Evolutionary conservation across 2,329 filamentous ascomycete species (phyloP).

Genomic region (Scolecobasidium constrictum): DNA sequence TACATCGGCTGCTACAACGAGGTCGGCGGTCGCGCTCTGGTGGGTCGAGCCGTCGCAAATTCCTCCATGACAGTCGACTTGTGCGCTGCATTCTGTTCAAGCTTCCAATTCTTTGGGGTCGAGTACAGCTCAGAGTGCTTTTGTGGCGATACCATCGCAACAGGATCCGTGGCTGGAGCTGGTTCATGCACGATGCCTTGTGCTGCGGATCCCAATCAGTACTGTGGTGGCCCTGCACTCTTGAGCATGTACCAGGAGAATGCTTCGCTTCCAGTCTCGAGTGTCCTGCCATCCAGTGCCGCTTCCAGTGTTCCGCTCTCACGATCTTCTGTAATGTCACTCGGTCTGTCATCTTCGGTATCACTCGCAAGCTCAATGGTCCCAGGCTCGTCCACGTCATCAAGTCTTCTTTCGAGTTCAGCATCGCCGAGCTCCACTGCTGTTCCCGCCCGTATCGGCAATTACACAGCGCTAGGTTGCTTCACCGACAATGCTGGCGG

Average conservation of each 20-base stretch:
- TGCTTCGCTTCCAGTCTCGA: background rate
- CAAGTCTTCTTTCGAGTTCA: too few species aligned
- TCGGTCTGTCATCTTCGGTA: background rate
- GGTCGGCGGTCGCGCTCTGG: constrained; percentile 9
- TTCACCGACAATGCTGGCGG: constrained; percentile 8
- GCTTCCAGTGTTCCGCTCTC: background rate
- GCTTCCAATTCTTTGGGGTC: constrained; percentile 5
- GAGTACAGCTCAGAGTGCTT: constrained; percentile 9
- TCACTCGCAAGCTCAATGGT: background rate
- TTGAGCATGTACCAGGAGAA: constrained; percentile 9
- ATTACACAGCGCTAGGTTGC: constrained; percentile 8
- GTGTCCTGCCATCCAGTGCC: background rate
- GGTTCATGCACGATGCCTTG: constrained; percentile 20
- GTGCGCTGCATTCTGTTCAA: constrained; percentile 3
- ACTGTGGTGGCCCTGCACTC: constrained; percentile 16
- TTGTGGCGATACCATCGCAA: constrained; percentile 15
- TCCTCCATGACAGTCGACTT: constrained; percentile 9
- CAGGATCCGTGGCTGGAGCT: constrained; percentile 14
- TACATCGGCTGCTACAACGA: constrained; percentile 10
- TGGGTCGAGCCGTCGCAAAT: constrained; percentile 2
- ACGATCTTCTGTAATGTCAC: background rate
- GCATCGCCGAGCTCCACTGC: background rate
- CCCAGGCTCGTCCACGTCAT: background rate
- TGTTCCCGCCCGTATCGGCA: constrained; percentile 1
- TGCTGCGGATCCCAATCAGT: constrained; percentile 16